These are phyloP conservation scores for Aspergillus hiratsukae DNA, from an alignment of 2,329 filamentous ascomycete genomes.

Conservation along the genomic window DNA sequence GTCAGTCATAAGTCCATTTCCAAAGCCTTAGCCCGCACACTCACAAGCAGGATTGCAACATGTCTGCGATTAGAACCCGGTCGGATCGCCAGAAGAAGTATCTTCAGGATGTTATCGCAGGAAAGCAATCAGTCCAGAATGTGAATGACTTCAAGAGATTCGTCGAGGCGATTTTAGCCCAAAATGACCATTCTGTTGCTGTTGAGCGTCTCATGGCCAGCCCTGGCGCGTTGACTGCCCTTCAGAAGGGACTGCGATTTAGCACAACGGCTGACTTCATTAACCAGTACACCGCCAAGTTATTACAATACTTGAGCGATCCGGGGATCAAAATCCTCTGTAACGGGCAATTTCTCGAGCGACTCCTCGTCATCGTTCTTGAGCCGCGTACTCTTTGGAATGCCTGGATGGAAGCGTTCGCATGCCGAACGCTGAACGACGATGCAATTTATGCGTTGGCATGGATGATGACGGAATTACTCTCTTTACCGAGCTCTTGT, in stretches of 20 bases:
- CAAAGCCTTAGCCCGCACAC: no score
- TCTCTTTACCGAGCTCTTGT: constrained; percentile 30
- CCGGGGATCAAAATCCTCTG: constrained; percentile 47
- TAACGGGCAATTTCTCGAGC: constrained; percentile 47
- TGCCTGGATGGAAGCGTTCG: constrained; percentile 37
- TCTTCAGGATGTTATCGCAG: constrained; percentile 39
- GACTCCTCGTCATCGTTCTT: constrained; percentile 45
- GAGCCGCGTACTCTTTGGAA: constrained; percentile 55
- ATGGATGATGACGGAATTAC: constrained; percentile 49
- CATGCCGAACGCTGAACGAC: constrained; percentile 27
- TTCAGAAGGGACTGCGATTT: constrained; percentile 43
- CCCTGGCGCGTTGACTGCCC: constrained; percentile 26
- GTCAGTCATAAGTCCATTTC: no score
- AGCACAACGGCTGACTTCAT: constrained; percentile 43
- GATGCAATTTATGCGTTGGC: constrained; percentile 38
- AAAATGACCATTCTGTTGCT: constrained; percentile 39
- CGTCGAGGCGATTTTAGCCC: constrained; percentile 45
- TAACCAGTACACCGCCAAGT: constrained; percentile 34
- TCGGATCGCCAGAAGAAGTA: constrained; percentile 33
- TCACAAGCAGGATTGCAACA: no score
- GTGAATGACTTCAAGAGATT: constrained; percentile 36
- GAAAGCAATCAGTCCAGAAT: constrained; percentile 36
- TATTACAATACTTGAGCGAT: constrained; percentile 40
- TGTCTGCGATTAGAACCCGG: no score
- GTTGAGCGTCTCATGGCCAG: constrained; percentile 40